Conservation (phyloP, 1,139 yeast species). For the Blastobotrys niveus region DNA sequence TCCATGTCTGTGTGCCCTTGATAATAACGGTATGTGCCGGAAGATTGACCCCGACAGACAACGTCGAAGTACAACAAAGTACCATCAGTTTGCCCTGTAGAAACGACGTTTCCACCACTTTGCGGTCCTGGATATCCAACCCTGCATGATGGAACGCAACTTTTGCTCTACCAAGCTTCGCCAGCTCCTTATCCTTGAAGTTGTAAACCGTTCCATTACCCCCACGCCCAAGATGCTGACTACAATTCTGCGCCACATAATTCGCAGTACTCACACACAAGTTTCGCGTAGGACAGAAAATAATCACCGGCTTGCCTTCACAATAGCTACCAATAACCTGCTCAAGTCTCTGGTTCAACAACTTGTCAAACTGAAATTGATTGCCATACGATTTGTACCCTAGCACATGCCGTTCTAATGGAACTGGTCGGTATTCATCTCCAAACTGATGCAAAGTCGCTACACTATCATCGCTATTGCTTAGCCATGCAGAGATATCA, state of each 20-base stretch:
- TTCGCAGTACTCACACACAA: constrained; percentile 6
- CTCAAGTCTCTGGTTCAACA: background rate
- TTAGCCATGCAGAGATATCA: constrained; percentile 9
- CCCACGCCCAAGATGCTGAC: background rate
- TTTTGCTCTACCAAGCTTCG: constrained; percentile 76
- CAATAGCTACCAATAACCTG: constrained; percentile 1
- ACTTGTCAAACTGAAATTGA: constrained; percentile 9
- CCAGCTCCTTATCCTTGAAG: constrained; percentile 70
- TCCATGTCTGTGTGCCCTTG: constrained; percentile 93
- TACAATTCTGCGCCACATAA: background rate
- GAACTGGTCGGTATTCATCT: constrained; percentile 89
- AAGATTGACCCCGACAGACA: constrained; percentile 98
- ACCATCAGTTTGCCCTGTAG: constrained; percentile 80
- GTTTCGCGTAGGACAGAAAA: constrained; percentile 9
- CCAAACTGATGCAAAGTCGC: constrained; percentile 47
- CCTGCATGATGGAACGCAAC: constrained; percentile 98
- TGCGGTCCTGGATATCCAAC: constrained; percentile 85
- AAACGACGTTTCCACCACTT: constrained; percentile 82
- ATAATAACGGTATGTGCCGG: constrained; percentile 98
- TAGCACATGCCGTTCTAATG: constrained; percentile 76
- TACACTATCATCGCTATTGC: constrained; percentile 78
- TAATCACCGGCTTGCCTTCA: constrained; percentile 5
- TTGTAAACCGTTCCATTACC: constrained; percentile 44
- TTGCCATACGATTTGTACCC: constrained; percentile 66
- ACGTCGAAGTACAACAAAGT: constrained; percentile 90